These are phyloP conservation scores for Lagerstroemia speciosa DNA, from an alignment of 345 rosid genomes.

Conservation along the genomic window DNA sequence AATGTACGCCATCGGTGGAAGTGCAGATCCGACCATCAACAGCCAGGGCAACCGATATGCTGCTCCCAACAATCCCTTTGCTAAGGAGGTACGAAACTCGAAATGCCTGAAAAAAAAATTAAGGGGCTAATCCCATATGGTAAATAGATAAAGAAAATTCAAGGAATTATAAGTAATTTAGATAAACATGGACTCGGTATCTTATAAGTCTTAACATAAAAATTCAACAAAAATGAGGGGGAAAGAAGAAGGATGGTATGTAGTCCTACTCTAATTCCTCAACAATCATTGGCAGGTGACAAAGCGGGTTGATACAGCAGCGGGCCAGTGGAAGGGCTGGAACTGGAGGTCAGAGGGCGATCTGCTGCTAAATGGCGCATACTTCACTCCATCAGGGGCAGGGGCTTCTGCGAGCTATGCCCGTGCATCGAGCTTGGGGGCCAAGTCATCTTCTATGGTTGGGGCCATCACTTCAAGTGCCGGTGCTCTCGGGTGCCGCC, in stretches of 20 bases:
- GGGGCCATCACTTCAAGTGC: constrained; percentile 14
- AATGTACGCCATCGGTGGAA: constrained; percentile 53
- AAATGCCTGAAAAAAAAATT: too few relatives aligned
- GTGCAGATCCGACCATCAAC: constrained; percentile 43
- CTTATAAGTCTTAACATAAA: too few relatives aligned
- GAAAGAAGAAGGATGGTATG: too few relatives aligned
- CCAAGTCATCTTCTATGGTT: constrained; percentile 22
- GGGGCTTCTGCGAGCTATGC: constrained; percentile 22
- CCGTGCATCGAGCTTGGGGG: constrained; percentile 21
- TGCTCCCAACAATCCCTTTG: constrained; percentile 36
- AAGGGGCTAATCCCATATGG: too few relatives aligned
- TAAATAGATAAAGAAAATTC: too few relatives aligned
- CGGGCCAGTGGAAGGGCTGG: constrained; percentile 20
- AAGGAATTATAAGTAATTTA: too few relatives aligned
- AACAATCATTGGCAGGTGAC: constrained; percentile 12
- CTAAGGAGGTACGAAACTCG: constrained; percentile 46
- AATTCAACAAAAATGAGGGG: too few relatives aligned
- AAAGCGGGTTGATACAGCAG: constrained; percentile 19
- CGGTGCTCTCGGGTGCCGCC: constrained; percentile 16
- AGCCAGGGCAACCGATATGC: constrained; percentile 49
- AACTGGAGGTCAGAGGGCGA: constrained; percentile 26
- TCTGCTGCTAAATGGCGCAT: constrained; percentile 18
- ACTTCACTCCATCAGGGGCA: constrained; percentile 23
- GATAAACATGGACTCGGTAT: too few relatives aligned
- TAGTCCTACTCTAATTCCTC: not conserved